Percentiles rank a stretch among this genome's conserved stretches.
Evolutionary conservation across 2,329 filamentous ascomycete genomes (phyloP).

Genomic region (Helicocarpus griseus): DNA sequence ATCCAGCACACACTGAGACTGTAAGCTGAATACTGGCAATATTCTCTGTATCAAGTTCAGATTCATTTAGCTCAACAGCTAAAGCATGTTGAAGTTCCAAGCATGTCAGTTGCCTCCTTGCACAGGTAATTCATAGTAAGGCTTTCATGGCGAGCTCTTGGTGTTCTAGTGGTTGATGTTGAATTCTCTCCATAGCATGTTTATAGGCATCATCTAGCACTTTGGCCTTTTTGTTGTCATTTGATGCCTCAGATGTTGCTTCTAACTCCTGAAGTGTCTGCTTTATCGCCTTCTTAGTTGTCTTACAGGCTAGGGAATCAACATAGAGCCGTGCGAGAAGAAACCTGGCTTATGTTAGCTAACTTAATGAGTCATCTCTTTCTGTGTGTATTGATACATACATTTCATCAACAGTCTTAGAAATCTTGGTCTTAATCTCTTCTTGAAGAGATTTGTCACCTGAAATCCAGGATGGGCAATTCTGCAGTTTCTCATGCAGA

Average conservation of each 20-base stretch:
- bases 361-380: slow-evolving; percentile 3
- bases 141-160: slow-evolving; percentile 4
- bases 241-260: slow-evolving; percentile 9
- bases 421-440: slow-evolving; percentile 9
- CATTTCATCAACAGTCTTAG: slow-evolving; percentile 14
- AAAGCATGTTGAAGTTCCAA: slow-evolving; percentile 23
- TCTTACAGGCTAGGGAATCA: slow-evolving; percentile 11
- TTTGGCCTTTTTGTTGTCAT: not conserved
- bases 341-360: slow-evolving; percentile 15
- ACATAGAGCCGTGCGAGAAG: slow-evolving; percentile 18
- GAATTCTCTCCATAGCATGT: slow-evolving; percentile 15
- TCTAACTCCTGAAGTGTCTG: slow-evolving; percentile 21
- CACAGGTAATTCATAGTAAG: slow-evolving; percentile 7
- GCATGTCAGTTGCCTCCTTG: slow-evolving; percentile 17
- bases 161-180: not conserved
- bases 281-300: slow-evolving; percentile 22
- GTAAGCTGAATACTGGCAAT: slow-evolving; percentile 9
- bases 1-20: slow-evolving; percentile 17
- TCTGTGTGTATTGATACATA: slow-evolving; percentile 11
- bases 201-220: slow-evolving; percentile 34
- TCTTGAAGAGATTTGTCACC: slow-evolving; percentile 6
- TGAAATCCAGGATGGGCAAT: slow-evolving; percentile 5
- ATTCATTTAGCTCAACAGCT: slow-evolving; percentile 16
- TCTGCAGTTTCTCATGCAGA: slow-evolving; percentile 4
- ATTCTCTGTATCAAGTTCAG: slow-evolving; percentile 20